Percentiles rank a stretch among this genome's conserved stretches.
These are phyloP conservation scores for Albophoma yamanashiensis DNA, from an alignment of 2,329 filamentous ascomycete genomes.

Conservation along the genomic window DNA sequence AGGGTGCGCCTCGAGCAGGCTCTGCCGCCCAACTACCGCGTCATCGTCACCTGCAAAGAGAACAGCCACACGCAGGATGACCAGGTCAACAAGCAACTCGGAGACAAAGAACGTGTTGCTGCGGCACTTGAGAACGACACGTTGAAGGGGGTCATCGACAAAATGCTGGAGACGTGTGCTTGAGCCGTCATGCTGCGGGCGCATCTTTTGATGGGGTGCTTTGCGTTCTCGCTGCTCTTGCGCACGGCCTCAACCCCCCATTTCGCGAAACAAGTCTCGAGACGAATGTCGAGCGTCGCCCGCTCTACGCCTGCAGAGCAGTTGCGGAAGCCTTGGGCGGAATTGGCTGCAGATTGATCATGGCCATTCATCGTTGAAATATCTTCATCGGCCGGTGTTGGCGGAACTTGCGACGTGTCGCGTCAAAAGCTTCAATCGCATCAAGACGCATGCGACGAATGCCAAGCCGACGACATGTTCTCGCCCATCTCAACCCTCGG, in stretches of 20 bases:
- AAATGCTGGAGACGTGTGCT: conserved; percentile 84
- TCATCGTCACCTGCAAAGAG: conserved; percentile 91
- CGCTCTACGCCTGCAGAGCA: neutral
- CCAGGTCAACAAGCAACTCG: conserved; percentile 93
- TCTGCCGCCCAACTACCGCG: conserved; percentile 79
- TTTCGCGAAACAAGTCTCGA: neutral
- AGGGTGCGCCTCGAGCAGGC: conserved; percentile 84
- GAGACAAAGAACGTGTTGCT: conserved; percentile 91
- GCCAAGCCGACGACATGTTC: neutral
- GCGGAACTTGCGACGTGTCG: neutral
- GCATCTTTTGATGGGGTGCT: too few relatives aligned
- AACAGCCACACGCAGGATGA: conserved; percentile 93
- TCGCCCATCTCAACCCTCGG: neutral
- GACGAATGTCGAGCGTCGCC: neutral
- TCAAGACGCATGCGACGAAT: neutral
- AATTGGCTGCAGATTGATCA: neutral
- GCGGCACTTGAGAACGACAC: conserved; percentile 91
- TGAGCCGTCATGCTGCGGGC: conserved; percentile 20
- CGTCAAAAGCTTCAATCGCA: neutral
- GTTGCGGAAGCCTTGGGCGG: neutral
- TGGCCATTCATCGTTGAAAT: too few relatives aligned
- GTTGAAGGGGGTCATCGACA: conserved; percentile 75
- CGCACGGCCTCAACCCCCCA: neutral
- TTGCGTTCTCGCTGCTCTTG: too few relatives aligned
- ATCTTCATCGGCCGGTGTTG: neutral